Base-by-base conservation (phyloP, 2,329 filamentous ascomycete genomes). In the Tolypocladium guangdongense region DNA sequence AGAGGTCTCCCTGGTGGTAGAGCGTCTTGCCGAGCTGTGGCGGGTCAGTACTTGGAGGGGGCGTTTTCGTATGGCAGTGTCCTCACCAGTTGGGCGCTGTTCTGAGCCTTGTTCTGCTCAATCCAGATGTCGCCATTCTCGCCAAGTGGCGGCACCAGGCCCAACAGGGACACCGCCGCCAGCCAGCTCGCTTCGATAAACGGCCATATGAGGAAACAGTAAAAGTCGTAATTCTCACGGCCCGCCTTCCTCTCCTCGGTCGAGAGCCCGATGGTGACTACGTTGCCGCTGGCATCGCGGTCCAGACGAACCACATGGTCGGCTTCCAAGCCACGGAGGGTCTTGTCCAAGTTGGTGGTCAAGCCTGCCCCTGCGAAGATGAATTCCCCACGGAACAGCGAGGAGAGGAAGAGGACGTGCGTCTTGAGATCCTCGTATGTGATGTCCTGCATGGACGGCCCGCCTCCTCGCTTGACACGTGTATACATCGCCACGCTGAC, bases 191-290 rank as follows among this genome's bases (percentile, higher is more conserved):
- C 87, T 69, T 99, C 93, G 59, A 97, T 91, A 61, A 99, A 99
- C 0, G 93, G 93, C 93, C 93, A 99, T 58, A 99, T 90, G 22
- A 99, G 73, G 76, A 97, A 99, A 72, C 92, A 97, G 72, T 97
- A 97, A 70, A 99, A 99, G 66, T 99, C 93, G 63, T 88, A 99
- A 63, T 96, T 97, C 69, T 99, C 93, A 38, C 92, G 78, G 1
- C 93, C 93, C 7, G 80, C 83, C 33, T 79, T 76, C 20, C 91
- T 80, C 68, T 99, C 93, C 3, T 79, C 72, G 7, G 87, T 81
- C 20, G 87, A 86, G 8, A 99, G 75, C 5, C 90, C 89, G 38
- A 96, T 74, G 53, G 74, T 82, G 1, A 74, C 73, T n/a, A 90
- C 78, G 0, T 78, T 75, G 0, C 75, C 77, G 6, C 75, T 71